phyloP scores from a whole-genome alignment of 129 eudicot genomes.

The Ambrosia artemisiifolia region DNA sequence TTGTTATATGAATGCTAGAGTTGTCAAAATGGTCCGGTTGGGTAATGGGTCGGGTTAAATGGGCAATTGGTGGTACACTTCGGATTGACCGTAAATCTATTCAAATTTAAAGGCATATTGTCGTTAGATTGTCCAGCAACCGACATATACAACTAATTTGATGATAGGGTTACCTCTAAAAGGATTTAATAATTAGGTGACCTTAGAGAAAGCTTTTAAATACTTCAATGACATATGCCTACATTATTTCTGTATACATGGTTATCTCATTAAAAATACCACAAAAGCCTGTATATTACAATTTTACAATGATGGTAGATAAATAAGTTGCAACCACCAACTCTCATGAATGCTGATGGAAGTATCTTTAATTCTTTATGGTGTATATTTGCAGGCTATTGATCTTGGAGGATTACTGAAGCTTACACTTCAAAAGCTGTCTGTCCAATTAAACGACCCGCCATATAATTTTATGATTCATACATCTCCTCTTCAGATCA shows the following conservation, averaged over 20 bases:
- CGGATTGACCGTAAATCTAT: no score
- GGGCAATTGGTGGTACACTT: no score
- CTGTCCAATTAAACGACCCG: constrained; percentile 78
- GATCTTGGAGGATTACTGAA: constrained; percentile 90
- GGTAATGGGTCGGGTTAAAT: not conserved
- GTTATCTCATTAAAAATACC: no score
- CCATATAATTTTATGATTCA: constrained; percentile 93
- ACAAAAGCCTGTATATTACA: no score
- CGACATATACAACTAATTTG: not conserved
- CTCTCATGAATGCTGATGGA: not conserved
- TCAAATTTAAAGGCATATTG: no score
- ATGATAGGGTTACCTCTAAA: not conserved
- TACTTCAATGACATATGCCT: no score
- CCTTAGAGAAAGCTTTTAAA: no score
- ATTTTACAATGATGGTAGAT: not conserved
- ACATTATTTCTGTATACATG: not conserved
- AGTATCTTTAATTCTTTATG: not conserved
- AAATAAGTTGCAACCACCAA: not conserved
- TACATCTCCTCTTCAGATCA: constrained; percentile 56
- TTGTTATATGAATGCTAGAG: not conserved
- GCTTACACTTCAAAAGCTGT: constrained; percentile 66
- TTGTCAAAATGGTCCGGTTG: not conserved
- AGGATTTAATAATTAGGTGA: no score
- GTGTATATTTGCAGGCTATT: constrained; percentile 50
- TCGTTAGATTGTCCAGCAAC: no score